Evolutionary conservation across 352 stramenopile species (phyloP).

Genomic region (Thraustochytrium sp.): DNA sequence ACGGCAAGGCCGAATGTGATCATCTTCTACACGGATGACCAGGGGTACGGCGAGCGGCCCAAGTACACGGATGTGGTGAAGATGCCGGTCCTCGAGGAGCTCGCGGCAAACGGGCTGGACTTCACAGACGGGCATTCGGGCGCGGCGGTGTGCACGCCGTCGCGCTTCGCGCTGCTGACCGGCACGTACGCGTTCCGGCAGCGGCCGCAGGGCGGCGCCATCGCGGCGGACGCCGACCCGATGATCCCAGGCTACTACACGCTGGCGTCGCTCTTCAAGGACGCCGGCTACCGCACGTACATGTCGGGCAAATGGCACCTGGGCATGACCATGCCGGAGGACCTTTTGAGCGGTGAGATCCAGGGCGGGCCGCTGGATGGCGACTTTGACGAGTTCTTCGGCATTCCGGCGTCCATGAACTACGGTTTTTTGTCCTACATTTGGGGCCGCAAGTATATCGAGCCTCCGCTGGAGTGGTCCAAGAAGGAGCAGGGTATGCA

Average conservation of each 20-base stretch:
- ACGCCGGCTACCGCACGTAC: not conserved
- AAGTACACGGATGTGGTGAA: not conserved
- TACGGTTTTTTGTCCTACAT: too few species aligned
- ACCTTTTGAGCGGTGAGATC: too few species aligned
- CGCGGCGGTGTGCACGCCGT: not conserved
- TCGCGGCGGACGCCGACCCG: not conserved
- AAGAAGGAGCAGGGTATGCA: too few species aligned
- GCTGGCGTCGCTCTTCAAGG: not conserved
- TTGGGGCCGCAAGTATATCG: too few species aligned
- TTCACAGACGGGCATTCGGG: not conserved
- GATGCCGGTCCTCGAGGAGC: not conserved
- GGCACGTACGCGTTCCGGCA: not conserved
- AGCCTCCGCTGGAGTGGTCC: too few species aligned
- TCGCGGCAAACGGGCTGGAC: not conserved
- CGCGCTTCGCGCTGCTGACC: not conserved
- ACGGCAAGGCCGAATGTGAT: not conserved
- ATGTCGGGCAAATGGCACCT: not conserved
- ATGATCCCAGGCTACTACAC: not conserved
- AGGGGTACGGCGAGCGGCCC: not conserved
- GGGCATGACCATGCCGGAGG: too few species aligned
- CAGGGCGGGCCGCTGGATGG: too few species aligned
- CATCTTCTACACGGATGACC: not conserved
- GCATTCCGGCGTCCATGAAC: too few species aligned
- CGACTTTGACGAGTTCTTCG: too few species aligned
- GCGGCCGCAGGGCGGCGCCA: not conserved